Conservation (phyloP, 2,329 filamentous ascomycete genomes). For the Diaporthe eres region DNA sequence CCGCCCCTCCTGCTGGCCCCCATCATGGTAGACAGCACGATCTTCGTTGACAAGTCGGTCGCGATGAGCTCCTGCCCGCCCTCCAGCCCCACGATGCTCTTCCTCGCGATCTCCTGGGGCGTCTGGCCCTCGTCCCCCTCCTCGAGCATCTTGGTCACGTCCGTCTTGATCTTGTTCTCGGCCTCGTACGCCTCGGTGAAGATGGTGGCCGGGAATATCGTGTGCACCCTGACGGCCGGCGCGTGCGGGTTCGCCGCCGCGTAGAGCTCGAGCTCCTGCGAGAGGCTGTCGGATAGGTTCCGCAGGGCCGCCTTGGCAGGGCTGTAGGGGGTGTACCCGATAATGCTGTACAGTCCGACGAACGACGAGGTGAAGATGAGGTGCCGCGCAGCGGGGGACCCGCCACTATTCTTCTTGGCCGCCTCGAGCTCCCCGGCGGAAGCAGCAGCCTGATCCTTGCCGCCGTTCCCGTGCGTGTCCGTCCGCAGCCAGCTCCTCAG, state of each 20-base stretch:
- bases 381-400: slow-evolving; percentile 59
- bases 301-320: slow-evolving; percentile 78
- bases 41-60: slow-evolving; percentile 69
- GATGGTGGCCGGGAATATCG: slow-evolving; percentile 77
- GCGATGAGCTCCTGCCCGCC: slow-evolving; percentile 74
- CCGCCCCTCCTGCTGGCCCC: slow-evolving; percentile 51
- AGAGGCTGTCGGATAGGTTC: slow-evolving; percentile 74
- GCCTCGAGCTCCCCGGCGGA: not conserved
- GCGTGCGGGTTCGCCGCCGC: slow-evolving; percentile 47
- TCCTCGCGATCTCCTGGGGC: slow-evolving; percentile 71
- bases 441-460: not conserved
- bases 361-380: slow-evolving; percentile 78
- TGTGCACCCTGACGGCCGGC: slow-evolving; percentile 69
- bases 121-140: slow-evolving; percentile 55
- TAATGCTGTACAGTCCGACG: slow-evolving; percentile 72
- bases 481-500: slow-evolving; percentile 49
- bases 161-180: slow-evolving; percentile 55
- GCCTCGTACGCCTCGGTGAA: slow-evolving; percentile 66
- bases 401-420: not conserved
- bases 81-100: slow-evolving; percentile 71
- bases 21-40: slow-evolving; percentile 65
- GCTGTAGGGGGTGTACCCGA: slow-evolving; percentile 76
- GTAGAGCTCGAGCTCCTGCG: slow-evolving; percentile 67
- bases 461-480: not conserved
- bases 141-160: slow-evolving; percentile 55